These are phyloP conservation scores for Dipodascopsis uninucleata DNA, from an alignment of 805 yeast species.

Conservation along the genomic window DNA sequence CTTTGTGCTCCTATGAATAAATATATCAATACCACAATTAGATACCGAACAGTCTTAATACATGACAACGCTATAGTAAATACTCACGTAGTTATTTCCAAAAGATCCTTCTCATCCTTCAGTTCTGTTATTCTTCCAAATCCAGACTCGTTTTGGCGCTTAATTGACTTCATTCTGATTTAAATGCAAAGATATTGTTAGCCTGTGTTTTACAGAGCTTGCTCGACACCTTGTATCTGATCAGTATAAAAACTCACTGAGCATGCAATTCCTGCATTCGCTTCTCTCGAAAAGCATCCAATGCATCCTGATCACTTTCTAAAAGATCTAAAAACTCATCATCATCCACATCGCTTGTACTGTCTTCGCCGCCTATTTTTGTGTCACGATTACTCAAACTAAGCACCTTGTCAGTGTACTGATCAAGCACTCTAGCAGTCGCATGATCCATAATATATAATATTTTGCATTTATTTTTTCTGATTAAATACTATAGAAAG, in stretches of 20 bases:
- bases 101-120: slow-evolving; percentile 50
- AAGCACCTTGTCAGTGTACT: slow-evolving; percentile 17
- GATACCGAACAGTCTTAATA: not conserved
- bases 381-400: slow-evolving; percentile 32
- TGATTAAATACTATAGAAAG: too few species aligned
- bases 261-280: slow-evolving; percentile 56
- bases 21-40: not conserved
- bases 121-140: slow-evolving; percentile 44
- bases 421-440: slow-evolving; percentile 15
- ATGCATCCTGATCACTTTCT: slow-evolving; percentile 48
- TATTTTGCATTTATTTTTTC: not conserved
- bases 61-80: not conserved
- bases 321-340: slow-evolving; percentile 31
- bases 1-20: slow-evolving; percentile 30
- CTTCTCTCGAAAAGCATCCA: slow-evolving; percentile 55
- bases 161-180: slow-evolving; percentile 39
- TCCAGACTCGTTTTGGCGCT: slow-evolving; percentile 40
- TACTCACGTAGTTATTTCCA: slow-evolving; percentile 46
- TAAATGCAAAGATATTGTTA: slow-evolving; percentile 32
- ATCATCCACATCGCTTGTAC: slow-evolving; percentile 31
- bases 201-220: slow-evolving; percentile 27
- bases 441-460: slow-evolving; percentile 13
- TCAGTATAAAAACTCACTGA: slow-evolving; percentile 32
- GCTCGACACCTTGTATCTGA: too few species aligned
- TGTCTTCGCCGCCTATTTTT: slow-evolving; percentile 31